Evolutionary conservation across 352 stramenopile species (phyloP).

Genomic region (Globisporangium orthogonon): DNA sequence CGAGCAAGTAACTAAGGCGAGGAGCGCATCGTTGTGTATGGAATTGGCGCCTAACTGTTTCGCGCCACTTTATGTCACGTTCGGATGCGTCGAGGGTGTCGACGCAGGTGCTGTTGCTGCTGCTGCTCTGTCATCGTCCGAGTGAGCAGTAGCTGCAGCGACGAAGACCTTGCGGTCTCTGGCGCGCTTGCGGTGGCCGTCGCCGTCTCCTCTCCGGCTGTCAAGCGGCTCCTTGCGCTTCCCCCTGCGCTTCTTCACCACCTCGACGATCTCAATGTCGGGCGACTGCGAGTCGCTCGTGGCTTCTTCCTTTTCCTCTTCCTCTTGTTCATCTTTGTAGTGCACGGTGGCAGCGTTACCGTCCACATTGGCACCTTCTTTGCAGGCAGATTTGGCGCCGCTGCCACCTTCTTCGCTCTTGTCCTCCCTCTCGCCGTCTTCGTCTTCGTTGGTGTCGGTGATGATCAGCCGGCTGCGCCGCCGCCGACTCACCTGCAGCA

Average conservation of each 20-base stretch:
- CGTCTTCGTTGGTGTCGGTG: background rate
- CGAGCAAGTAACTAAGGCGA: background rate
- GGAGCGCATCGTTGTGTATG: background rate
- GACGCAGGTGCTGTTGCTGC: background rate
- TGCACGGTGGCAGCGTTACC: background rate
- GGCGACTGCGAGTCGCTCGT: conserved; percentile 9
- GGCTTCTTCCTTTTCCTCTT: conserved; percentile 3
- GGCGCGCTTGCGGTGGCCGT: background rate
- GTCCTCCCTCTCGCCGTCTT: background rate
- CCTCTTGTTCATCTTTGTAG: background rate
- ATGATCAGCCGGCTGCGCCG: conserved; percentile 4
- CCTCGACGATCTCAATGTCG: conserved; percentile 6
- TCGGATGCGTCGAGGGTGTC: background rate
- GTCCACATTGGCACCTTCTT: too few species aligned
- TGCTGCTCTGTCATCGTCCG: background rate
- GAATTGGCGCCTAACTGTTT: background rate
- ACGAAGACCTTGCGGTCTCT: background rate
- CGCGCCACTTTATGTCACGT: background rate
- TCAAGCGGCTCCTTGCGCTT: conserved; percentile 1
- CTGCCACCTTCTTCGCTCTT: background rate
- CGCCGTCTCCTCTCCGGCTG: background rate
- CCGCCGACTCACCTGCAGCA: background rate
- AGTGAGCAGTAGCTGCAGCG: background rate
- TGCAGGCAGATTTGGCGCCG: background rate
- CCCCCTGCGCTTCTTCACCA: conserved; percentile 1